These are phyloP conservation scores for Saccharomyces uvarum DNA, from an alignment of 1,139 yeast genomes.

Conservation along the genomic window DNA sequence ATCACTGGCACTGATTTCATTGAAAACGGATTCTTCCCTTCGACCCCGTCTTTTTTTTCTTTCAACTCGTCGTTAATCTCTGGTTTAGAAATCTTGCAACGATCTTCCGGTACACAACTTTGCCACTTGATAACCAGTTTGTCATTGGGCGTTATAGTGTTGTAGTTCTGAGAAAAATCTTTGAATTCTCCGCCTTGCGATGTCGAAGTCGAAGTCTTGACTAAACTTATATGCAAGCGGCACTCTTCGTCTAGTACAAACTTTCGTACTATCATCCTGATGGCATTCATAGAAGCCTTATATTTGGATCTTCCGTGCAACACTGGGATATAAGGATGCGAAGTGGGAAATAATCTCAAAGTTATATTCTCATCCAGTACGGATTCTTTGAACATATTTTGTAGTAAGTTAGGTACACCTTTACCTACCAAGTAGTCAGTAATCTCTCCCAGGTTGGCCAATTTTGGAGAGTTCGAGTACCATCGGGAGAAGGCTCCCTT, in stretches of 20 bases:
- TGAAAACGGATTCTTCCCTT: constrained; percentile 13
- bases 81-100: constrained; percentile 17
- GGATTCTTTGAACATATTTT: constrained; percentile 42
- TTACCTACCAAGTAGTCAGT: constrained; percentile 42
- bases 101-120: constrained; percentile 49
- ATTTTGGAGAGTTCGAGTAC: constrained; percentile 3
- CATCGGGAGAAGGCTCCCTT: not conserved
- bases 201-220: constrained; percentile 12
- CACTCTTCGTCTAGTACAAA: constrained; percentile 39
- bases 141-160: constrained; percentile 35
- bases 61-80: constrained; percentile 2
- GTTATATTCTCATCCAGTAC: constrained; percentile 45
- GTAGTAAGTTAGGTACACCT: constrained; percentile 52
- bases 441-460: constrained; percentile 56
- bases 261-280: constrained; percentile 48
- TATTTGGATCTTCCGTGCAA: constrained; percentile 56
- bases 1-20: constrained; percentile 10
- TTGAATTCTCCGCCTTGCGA: constrained; percentile 12
- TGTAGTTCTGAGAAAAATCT: constrained; percentile 14
- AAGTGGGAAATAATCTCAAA: constrained; percentile 58
- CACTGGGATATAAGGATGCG: constrained; percentile 52
- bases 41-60: constrained; percentile 3
- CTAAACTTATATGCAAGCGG: constrained; percentile 13
- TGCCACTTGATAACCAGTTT: constrained; percentile 56
- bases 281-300: constrained; percentile 41